phyloP scores from a whole-genome alignment of 257 asterid genomes.

The Solanum corneliomulleri region DNA sequence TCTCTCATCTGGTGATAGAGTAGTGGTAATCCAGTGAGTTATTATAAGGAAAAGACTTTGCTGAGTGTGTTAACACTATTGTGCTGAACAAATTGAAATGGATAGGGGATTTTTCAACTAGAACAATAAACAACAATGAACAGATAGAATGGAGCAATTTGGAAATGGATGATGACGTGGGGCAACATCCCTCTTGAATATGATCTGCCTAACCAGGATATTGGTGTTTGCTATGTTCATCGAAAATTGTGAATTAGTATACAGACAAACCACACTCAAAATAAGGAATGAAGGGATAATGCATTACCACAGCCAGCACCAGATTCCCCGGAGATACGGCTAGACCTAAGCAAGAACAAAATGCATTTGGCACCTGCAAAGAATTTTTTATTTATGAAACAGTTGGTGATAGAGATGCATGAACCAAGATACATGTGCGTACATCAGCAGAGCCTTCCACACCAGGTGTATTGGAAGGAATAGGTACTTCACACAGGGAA shows the following conservation, averaged over 20 bases:
- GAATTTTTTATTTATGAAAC: slow-evolving; percentile 3
- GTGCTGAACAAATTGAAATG: neutral
- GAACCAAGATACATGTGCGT: slow-evolving; percentile 17
- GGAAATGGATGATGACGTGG: neutral
- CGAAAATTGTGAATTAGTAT: neutral
- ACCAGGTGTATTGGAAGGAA: slow-evolving; percentile 51
- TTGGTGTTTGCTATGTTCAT: neutral
- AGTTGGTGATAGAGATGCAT: neutral
- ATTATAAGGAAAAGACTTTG: neutral
- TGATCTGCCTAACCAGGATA: neutral
- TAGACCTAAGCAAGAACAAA: slow-evolving; percentile 83
- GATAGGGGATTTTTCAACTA: neutral
- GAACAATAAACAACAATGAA: neutral
- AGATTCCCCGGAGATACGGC: slow-evolving; percentile 86
- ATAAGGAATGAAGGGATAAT: neutral
- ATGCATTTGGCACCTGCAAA: slow-evolving; percentile 53
- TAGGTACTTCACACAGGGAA: slow-evolving; percentile 43
- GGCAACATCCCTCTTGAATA: neutral
- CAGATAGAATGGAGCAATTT: neutral
- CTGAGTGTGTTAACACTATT: neutral
- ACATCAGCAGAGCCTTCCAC: slow-evolving; percentile 51
- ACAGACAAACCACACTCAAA: neutral
- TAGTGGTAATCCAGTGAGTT: neutral
- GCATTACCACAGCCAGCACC: slow-evolving; percentile 73
- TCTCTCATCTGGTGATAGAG: neutral